Conservation (phyloP, 2,329 filamentous ascomycete genomes). For the Stenocarpella maydis region DNA sequence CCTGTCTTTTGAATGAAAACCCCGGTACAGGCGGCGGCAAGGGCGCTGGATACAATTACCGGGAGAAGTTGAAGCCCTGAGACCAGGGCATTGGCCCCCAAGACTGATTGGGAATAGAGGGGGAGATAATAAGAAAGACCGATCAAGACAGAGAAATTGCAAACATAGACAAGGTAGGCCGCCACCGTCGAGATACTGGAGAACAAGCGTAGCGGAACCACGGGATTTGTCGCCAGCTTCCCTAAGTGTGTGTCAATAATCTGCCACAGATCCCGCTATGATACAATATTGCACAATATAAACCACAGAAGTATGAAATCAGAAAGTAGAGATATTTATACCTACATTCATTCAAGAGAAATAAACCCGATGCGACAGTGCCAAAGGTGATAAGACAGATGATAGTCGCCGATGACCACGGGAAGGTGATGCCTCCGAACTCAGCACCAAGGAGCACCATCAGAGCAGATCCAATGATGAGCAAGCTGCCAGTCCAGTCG, state of each 20-base stretch:
- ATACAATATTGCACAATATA: no score
- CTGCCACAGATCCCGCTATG: neutral
- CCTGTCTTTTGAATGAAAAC: conserved; percentile 70
- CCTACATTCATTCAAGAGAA: conserved; percentile 73
- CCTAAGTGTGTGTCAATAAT: neutral
- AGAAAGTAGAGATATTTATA: neutral
- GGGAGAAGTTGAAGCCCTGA: conserved; percentile 80
- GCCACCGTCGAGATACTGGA: conserved; percentile 70
- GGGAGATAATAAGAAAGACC: conserved; percentile 77
- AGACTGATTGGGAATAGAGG: conserved; percentile 82
- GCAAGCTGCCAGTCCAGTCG: conserved; percentile 63
- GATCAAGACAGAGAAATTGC: conserved; percentile 79
- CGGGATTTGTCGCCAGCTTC: conserved; percentile 76
- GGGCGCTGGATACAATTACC: conserved; percentile 71
- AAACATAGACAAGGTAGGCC: conserved; percentile 71
- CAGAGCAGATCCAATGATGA: conserved; percentile 78
- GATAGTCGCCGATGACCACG: conserved; percentile 79
- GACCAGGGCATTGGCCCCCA: conserved; percentile 72
- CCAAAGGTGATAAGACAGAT: conserved; percentile 83
- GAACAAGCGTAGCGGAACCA: conserved; percentile 81
- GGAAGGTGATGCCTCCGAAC: conserved; percentile 78
- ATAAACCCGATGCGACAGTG: conserved; percentile 66
- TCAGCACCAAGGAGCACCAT: conserved; percentile 89
- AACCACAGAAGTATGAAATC: no score
- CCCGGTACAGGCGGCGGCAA: conserved; percentile 66